Conservation (phyloP, 202 grass and related monocot genomes). For the Hordeum pubiflorum region DNA sequence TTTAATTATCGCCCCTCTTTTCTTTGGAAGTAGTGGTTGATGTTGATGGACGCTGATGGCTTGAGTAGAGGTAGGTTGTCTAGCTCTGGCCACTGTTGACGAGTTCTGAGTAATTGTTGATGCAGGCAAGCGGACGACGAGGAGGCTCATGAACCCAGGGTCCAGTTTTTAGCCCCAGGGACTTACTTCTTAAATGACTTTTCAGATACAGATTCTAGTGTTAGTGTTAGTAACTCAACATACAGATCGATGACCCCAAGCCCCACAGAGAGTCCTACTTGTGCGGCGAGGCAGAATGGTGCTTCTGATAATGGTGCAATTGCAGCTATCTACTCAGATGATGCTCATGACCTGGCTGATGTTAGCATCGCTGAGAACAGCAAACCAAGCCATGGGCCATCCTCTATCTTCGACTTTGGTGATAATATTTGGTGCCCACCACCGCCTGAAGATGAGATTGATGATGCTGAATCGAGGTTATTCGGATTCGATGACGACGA, state of each 20-base stretch:
- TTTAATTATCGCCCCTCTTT: not conserved
- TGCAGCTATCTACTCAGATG: conserved; percentile 18
- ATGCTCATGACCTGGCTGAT: not conserved
- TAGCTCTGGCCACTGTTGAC: not conserved
- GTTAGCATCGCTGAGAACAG: not conserved
- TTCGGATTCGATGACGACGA: conserved; percentile 57
- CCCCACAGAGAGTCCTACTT: conserved; percentile 53
- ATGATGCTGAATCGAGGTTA: conserved; percentile 47
- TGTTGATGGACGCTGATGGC: not conserved
- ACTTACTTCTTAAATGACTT: conserved; percentile 50
- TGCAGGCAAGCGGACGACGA: conserved; percentile 47
- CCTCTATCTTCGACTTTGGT: conserved; percentile 41
- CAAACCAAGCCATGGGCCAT: conserved; percentile 10
- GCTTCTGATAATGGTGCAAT: conserved; percentile 23
- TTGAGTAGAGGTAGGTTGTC: conserved; percentile 2
- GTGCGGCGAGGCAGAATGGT: conserved; percentile 23
- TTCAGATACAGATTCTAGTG: conserved; percentile 81
- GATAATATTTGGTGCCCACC: conserved; percentile 61
- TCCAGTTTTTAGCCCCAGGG: conserved; percentile 41
- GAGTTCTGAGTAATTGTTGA: not conserved
- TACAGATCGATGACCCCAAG: conserved; percentile 49
- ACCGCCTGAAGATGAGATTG: conserved; percentile 44
- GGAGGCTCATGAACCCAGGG: conserved; percentile 38
- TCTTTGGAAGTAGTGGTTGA: not conserved
- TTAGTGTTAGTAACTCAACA: conserved; percentile 36